Evolutionary conservation across 805 yeast species (phyloP).

Genomic region (Metschnikowia colocasiae): DNA sequence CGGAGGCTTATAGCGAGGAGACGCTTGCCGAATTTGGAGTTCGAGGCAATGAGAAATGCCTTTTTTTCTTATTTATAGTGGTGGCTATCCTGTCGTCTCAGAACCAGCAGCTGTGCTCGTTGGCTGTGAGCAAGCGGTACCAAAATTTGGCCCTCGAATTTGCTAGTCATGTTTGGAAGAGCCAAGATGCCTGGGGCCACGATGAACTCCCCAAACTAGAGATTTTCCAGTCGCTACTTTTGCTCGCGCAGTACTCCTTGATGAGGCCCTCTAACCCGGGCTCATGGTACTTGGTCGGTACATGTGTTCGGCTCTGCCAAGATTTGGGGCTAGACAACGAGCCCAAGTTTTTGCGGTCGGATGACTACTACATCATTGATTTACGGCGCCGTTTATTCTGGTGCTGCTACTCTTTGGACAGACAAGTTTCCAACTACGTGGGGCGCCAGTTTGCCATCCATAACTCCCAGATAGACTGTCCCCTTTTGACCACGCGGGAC

Average conservation of each 20-base stretch:
- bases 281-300: slow-evolving; percentile 20
- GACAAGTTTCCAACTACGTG: slow-evolving; percentile 11
- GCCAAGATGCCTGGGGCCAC: neutral
- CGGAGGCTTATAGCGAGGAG: slow-evolving; percentile 1
- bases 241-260: slow-evolving; percentile 18
- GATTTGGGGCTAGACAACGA: slow-evolving; percentile 18
- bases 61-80: slow-evolving; percentile 16
- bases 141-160: slow-evolving; percentile 11
- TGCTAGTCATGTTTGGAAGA: slow-evolving; percentile 13
- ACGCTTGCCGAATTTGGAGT: neutral
- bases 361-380: slow-evolving; percentile 7
- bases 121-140: slow-evolving; percentile 9
- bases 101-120: slow-evolving; percentile 15
- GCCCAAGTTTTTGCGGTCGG: slow-evolving; percentile 3
- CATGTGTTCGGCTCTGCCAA: slow-evolving; percentile 14
- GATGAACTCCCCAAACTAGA: slow-evolving; percentile 13
- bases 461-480: slow-evolving; percentile 8
- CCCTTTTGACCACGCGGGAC: slow-evolving; percentile 6
- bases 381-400: slow-evolving; percentile 12
- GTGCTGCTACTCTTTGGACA: slow-evolving; percentile 12
- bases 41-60: slow-evolving; percentile 7
- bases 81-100: slow-evolving; percentile 18
- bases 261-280: slow-evolving; percentile 21
- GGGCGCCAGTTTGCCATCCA: slow-evolving; percentile 12
- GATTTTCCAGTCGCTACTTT: slow-evolving; percentile 16